A percentile compares a stretch with the other conserved stretches of the same genome.
These are phyloP conservation scores for Geotrichum phurueaensis DNA, from an alignment of 1,139 yeast genomes.

Conservation along the genomic window DNA sequence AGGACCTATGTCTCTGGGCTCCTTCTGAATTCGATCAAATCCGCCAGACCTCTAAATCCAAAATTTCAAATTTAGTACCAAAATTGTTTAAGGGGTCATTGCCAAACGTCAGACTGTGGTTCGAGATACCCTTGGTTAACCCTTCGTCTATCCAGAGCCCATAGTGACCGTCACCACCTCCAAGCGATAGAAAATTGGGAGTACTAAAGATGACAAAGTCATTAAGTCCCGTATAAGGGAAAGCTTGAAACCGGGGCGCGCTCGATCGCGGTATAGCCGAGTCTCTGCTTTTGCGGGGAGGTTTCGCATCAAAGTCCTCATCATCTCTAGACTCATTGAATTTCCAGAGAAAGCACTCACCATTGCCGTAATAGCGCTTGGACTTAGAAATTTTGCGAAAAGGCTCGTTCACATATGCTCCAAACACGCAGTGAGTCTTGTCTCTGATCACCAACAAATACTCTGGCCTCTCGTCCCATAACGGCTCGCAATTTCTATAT, in stretches of 20 bases:
- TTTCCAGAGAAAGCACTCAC: constrained; percentile 93
- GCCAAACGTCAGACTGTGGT: constrained; percentile 78
- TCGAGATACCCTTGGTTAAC: constrained; percentile 69
- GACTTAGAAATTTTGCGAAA: constrained; percentile 47
- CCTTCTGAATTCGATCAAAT: constrained; percentile 38
- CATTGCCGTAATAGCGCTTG: constrained; percentile 80
- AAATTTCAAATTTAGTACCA: constrained; percentile 60
- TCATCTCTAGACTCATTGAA: not conserved
- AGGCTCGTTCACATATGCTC: constrained; percentile 75
- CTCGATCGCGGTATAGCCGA: not conserved
- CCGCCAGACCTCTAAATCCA: constrained; percentile 84
- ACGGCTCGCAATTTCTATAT: constrained; percentile 39
- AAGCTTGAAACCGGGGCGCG: constrained; percentile 59
- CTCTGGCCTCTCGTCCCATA: constrained; percentile 43
- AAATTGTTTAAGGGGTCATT: constrained; percentile 68
- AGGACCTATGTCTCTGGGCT: not conserved
- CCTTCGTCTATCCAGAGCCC: constrained; percentile 84
- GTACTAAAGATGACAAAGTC: constrained; percentile 83
- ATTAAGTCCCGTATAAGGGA: constrained; percentile 81
- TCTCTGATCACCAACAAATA: constrained; percentile 69
- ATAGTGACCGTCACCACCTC: constrained; percentile 89
- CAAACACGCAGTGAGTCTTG: constrained; percentile 59
- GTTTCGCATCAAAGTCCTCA: not conserved
- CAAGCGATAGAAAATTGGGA: constrained; percentile 69
- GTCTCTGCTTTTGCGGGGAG: not conserved